Base-by-base conservation (phyloP, 2,329 filamentous ascomycete species). In the Trichoderma sp. region DNA sequence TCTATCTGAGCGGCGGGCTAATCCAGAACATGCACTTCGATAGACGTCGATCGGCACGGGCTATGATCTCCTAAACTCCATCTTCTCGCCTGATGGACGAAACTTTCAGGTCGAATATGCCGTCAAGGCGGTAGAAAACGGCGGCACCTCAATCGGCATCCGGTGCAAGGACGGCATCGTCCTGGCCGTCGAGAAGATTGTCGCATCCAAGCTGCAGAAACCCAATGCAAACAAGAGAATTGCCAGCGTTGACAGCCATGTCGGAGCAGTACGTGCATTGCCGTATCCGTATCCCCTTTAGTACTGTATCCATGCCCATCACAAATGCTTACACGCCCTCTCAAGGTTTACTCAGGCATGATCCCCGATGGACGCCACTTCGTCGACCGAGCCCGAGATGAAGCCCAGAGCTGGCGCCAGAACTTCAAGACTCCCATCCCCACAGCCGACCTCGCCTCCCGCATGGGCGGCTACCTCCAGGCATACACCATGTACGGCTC, bases 91-190 rank as follows among this genome's bases (percentile, higher is more conserved):
- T 74, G 96, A 99, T 84, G 96, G 96, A 79, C 92, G 96, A 76
- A 99, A 99, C 83, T 99, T 99, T 83, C 96, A 99, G 84, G 93
- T 96, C 82, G 96, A 99, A 87, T 99, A 99, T 82, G 96, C 96
- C 75, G 92, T 96, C 76, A 99, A 99, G 87, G 96, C 96, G 68
- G 96, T 99, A 72, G 96, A 99, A 85, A 98, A 96, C 78, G 96
- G 95, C 74, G 95, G 96, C 78, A 99, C 96, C 68, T 94, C 94
- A 66, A 89, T 99, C 81, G 96, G 96, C 75, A 97, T 99, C 82
- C 89, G 94, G 80, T 97, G 94, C 88, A 97, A 97, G 84, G 94
- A 98, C 81, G 96, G 96, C 73, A 92, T 99, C 65, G 94, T 99
- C 72, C 88, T 99, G 74, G 96, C 96, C 53, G 91, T 97, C 71